phyloP scores from a whole-genome alignment of 1,284 basidiomycete species.

The Ustilago shanxiensis region DNA sequence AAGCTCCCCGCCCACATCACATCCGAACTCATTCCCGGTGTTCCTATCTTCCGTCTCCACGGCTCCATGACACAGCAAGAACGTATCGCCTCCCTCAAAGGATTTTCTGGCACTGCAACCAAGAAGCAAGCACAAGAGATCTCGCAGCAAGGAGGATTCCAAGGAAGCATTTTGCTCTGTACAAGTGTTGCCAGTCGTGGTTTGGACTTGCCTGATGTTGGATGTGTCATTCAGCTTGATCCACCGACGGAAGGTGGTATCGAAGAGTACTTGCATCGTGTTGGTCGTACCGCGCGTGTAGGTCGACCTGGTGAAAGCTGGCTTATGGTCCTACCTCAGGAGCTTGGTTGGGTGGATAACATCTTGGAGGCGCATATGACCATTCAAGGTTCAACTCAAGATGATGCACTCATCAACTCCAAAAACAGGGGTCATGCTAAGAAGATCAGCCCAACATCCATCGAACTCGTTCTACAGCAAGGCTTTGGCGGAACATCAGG shows the following conservation, averaged over 20 bases:
- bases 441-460: conserved; percentile 38
- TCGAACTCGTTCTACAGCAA: conserved; percentile 67
- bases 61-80: conserved; percentile 87
- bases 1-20: conserved; percentile 59
- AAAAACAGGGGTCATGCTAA: conserved; percentile 22
- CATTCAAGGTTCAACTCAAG: conserved; percentile 14
- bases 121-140: conserved; percentile 17
- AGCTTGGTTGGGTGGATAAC: conserved; percentile 87
- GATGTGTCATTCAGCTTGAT: conserved; percentile 95
- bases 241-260: conserved; percentile 96
- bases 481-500: conserved; percentile 80
- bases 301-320: conserved; percentile 90
- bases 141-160: conserved; percentile 17
- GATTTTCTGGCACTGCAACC: conserved; percentile 75
- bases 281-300: conserved; percentile 95
- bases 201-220: conserved; percentile 94
- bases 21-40: conserved; percentile 79
- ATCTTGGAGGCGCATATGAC: conserved; percentile 73
- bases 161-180: conserved; percentile 82
- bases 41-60: conserved; percentile 90
- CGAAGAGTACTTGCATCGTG: conserved; percentile 96
- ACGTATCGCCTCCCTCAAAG: conserved; percentile 84
- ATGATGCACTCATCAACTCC: conserved; percentile 11
- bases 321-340: conserved; percentile 88
- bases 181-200: conserved; percentile 98